A percentile compares a stretch with the other conserved stretches of the same genome.
phyloP scores from a whole-genome alignment of 306 rosid genomes.

The Quercus ilex region DNA sequence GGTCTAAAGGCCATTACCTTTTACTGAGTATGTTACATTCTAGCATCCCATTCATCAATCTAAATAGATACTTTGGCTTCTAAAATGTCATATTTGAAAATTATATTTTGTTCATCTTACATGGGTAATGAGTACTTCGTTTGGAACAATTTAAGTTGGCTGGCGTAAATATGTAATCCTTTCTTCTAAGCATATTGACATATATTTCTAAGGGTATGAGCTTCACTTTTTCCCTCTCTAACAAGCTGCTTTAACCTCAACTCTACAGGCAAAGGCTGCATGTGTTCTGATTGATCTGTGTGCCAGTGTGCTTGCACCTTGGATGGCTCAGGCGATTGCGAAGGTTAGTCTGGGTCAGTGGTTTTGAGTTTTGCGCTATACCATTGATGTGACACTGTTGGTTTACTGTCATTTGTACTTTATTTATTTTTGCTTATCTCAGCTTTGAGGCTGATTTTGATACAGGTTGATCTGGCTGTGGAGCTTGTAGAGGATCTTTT shows the following conservation, averaged over 20 bases:
- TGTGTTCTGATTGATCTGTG: slow-evolving; percentile 86
- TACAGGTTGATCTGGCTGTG: slow-evolving; percentile 80
- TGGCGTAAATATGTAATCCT: neutral
- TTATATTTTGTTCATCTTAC: neutral
- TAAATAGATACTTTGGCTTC: neutral
- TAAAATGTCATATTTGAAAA: neutral
- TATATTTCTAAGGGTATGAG: neutral
- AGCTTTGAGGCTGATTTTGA: slow-evolving; percentile 21
- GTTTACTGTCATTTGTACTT: slow-evolving; percentile 4
- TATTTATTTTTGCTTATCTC: slow-evolving; percentile 18
- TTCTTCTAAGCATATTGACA: neutral
- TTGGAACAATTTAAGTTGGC: neutral
- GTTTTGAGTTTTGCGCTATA: neutral
- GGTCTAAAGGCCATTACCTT: too few relatives aligned
- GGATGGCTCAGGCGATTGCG: slow-evolving; percentile 82
- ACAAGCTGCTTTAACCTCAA: slow-evolving; percentile 18
- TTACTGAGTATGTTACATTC: neutral
- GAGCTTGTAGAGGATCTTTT: slow-evolving; percentile 95
- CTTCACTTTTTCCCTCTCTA: neutral
- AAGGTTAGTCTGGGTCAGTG: slow-evolving; percentile 52
- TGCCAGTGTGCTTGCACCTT: slow-evolving; percentile 73
- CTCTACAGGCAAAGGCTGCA: slow-evolving; percentile 81
- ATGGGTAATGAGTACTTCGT: neutral
- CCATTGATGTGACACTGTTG: neutral
- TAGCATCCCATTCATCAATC: neutral